Percentiles rank a stretch among this genome's conserved stretches.
Evolutionary conservation across 2,329 filamentous ascomycete genomes (phyloP).

Genomic region (Zymoseptoria passerinii): DNA sequence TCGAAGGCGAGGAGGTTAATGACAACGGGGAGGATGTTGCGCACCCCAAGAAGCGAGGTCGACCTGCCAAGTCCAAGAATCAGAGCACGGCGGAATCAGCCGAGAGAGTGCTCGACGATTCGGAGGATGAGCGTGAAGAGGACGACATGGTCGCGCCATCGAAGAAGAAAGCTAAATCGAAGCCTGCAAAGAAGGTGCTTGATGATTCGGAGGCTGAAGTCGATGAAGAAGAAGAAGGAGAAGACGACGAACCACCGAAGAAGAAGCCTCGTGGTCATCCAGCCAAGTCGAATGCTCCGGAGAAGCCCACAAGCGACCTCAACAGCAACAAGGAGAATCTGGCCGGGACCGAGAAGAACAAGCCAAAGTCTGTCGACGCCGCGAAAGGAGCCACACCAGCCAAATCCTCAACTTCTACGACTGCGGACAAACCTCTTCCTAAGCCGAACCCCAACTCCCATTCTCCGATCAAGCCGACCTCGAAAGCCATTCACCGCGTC

Average conservation of each 20-base stretch:
- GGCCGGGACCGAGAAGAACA: constrained; percentile 1
- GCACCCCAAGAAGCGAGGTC: constrained; percentile 7
- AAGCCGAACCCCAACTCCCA: constrained; percentile 8
- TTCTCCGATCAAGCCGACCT: constrained; percentile 14
- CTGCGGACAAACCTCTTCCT: constrained; percentile 1
- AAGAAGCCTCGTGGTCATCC: constrained; percentile 37
- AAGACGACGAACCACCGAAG: constrained; percentile 26
- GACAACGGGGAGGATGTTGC: neutral
- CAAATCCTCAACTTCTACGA: constrained; percentile 2
- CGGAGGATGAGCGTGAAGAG: constrained; percentile 1
- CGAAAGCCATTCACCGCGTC: constrained; percentile 37
- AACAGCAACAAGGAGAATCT: neutral
- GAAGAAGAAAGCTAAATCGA: constrained; percentile 10
- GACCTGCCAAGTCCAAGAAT: constrained; percentile 8
- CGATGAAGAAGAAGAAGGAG: constrained; percentile 6
- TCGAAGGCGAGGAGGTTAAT: neutral
- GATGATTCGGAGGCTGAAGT: constrained; percentile 4
- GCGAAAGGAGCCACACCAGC: neutral
- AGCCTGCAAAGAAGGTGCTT: neutral
- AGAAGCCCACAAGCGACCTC: neutral
- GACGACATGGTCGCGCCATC: constrained; percentile 4
- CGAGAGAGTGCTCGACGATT: neutral
- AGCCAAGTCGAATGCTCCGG: constrained; percentile 7
- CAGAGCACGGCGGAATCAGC: constrained; percentile 1
- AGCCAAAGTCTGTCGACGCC: constrained; percentile 5